Evolutionary conservation across 495 filamentous ascomycete species (phyloP).

Genomic region (Penicillium herquei): DNA sequence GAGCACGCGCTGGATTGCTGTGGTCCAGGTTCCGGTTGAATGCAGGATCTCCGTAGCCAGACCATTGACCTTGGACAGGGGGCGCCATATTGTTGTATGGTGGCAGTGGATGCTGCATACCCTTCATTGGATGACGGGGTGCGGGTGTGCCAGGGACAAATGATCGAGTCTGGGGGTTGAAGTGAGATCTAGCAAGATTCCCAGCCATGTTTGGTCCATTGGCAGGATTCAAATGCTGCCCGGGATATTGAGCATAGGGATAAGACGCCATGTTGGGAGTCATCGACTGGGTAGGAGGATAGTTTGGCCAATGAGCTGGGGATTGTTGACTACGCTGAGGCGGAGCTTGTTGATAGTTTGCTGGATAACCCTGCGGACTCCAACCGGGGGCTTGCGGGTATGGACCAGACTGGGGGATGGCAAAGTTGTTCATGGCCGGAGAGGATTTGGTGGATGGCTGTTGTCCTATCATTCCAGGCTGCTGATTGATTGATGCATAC

Average conservation of each 20-base stretch:
- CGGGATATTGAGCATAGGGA: constrained; percentile 73
- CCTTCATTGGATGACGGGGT: constrained; percentile 31
- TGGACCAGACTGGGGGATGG: constrained; percentile 29
- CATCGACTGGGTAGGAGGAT: constrained; percentile 30
- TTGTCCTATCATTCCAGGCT: constrained; percentile 34
- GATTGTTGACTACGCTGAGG: constrained; percentile 30
- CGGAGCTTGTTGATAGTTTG: constrained; percentile 43
- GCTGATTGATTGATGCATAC: constrained; percentile 41
- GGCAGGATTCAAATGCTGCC: constrained; percentile 60
- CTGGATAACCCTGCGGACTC: constrained; percentile 35
- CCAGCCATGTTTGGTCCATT: constrained; percentile 74
- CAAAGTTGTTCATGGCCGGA: constrained; percentile 43
- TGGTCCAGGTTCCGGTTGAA: constrained; percentile 19
- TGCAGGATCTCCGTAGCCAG: constrained; percentile 34
- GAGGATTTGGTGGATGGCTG: constrained; percentile 41
- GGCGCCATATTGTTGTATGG: constrained; percentile 29
- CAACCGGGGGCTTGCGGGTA: constrained; percentile 34
- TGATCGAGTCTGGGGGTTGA: constrained; percentile 89
- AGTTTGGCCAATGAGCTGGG: constrained; percentile 38
- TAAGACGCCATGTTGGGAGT: constrained; percentile 57
- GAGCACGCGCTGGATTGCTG: constrained; percentile 18
- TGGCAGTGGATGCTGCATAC: constrained; percentile 30
- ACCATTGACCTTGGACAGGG: constrained; percentile 29
- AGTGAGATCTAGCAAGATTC: constrained; percentile 77
- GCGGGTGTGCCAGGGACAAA: constrained; percentile 63